Conservation (phyloP, 2,329 filamentous ascomycete genomes). For the Penicillium sp. region DNA sequence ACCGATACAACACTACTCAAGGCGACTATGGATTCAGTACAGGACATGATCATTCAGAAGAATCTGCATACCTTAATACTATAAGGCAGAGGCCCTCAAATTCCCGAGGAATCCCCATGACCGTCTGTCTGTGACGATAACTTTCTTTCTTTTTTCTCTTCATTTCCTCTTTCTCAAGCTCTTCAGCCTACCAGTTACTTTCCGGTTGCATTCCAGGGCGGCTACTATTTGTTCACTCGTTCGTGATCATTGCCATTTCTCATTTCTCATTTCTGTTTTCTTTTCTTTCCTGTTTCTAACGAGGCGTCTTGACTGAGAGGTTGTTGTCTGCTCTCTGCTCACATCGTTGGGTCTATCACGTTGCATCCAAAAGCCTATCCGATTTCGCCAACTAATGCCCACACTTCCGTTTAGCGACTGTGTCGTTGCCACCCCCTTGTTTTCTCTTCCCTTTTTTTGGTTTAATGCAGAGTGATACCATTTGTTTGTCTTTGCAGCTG, state of each 20-base stretch:
- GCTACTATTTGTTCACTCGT: conserved; percentile 16
- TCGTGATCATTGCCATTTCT: conserved; percentile 7
- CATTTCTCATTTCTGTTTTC: background rate
- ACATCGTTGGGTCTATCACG: conserved; percentile 19
- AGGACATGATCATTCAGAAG: conserved; percentile 84
- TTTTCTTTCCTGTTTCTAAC: conserved; percentile 15
- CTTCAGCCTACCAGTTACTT: conserved; percentile 19
- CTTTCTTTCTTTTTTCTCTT: conserved; percentile 18
- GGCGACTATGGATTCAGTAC: conserved; percentile 81
- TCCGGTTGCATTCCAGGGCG: conserved; percentile 29
- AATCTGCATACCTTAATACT: conserved; percentile 77
- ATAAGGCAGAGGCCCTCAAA: conserved; percentile 37
- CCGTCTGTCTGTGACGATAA: conserved; percentile 20
- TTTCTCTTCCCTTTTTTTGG: conserved; percentile 22
- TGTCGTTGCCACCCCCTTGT: conserved; percentile 2
- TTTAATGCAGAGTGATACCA: conserved; percentile 38
- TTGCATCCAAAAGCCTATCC: conserved; percentile 26
- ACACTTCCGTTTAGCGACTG: conserved; percentile 27
- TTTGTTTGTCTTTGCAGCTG: conserved; percentile 26
- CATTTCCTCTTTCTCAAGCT: conserved; percentile 15
- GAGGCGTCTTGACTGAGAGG: conserved; percentile 24
- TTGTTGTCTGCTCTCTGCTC: conserved; percentile 18
- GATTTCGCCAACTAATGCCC: conserved; percentile 22
- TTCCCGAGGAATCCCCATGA: conserved; percentile 20
- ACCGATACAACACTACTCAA: conserved; percentile 73